Percentiles rank a stretch among this genome's conserved stretches.
Conservation (phyloP, 805 yeast genomes). For the Alloascoidea africana region DNA sequence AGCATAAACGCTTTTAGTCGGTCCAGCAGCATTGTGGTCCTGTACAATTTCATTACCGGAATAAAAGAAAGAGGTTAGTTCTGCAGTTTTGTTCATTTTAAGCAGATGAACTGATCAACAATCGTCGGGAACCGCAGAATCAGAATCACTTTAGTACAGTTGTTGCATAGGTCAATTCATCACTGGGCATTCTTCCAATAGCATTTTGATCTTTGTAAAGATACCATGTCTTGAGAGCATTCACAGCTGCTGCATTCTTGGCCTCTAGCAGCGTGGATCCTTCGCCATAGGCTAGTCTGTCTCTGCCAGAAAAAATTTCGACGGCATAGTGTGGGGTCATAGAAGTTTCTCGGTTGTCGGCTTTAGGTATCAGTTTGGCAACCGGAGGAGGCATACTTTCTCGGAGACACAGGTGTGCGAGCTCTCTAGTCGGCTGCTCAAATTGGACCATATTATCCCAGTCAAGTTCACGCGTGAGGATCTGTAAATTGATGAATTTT, state of each 20-base stretch:
- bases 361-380: conserved; percentile 67
- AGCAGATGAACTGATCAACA: too few relatives aligned
- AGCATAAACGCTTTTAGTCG: too few relatives aligned
- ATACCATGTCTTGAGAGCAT: conserved; percentile 84
- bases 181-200: too few relatives aligned
- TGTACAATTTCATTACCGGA: too few relatives aligned
- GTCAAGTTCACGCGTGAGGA: conserved; percentile 72
- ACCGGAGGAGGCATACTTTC: conserved; percentile 63
- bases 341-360: conserved; percentile 87
- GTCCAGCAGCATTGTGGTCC: too few relatives aligned
- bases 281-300: conserved; percentile 84
- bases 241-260: conserved; percentile 80
- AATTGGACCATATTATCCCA: conserved; percentile 63
- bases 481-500: conserved; percentile 55
- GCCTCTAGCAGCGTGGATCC: conserved; percentile 88
- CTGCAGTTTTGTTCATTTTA: too few relatives aligned
- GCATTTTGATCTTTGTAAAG: too few relatives aligned
- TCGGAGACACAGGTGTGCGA: conserved; percentile 61
- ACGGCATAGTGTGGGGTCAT: conserved; percentile 77
- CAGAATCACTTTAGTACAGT: too few relatives aligned
- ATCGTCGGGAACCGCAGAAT: too few relatives aligned
- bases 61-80: too few relatives aligned
- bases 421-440: conserved; percentile 73
- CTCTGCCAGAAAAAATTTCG: conserved; percentile 76
- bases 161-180: too few relatives aligned